phyloP scores from a whole-genome alignment of 768 basidiomycete species.

The Hebeloma cylindrosporum region DNA sequence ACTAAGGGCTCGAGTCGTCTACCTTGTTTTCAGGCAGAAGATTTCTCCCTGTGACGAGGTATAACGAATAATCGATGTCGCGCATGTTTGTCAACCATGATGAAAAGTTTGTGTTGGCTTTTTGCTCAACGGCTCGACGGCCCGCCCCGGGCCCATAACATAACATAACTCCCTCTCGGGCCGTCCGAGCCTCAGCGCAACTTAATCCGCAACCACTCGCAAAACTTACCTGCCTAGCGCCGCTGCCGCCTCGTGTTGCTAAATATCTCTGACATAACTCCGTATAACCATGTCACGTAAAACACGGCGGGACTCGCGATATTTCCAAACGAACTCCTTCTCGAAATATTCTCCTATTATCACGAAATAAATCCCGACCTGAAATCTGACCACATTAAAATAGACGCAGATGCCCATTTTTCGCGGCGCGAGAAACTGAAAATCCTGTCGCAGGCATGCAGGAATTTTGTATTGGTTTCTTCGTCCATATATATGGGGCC shows the following conservation, averaged over 20 bases:
- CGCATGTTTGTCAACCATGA: too few species aligned
- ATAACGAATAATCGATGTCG: conserved; percentile 66
- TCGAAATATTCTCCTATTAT: conserved; percentile 4
- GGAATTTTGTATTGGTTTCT: conserved; percentile 10
- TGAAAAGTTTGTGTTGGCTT: too few species aligned
- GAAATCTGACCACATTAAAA: background rate
- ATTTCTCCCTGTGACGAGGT: conserved; percentile 83
- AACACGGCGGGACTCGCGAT: background rate
- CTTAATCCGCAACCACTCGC: too few species aligned
- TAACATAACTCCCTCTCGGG: too few species aligned
- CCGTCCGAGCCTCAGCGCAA: too few species aligned
- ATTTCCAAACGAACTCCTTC: conserved; percentile 1
- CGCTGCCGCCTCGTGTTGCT: too few species aligned
- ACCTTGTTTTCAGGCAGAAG: conserved; percentile 79
- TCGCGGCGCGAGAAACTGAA: conserved; percentile 5
- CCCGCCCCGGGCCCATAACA: too few species aligned
- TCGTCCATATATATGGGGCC: conserved; percentile 11
- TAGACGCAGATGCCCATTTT: background rate
- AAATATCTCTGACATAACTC: too few species aligned
- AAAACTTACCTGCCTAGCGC: too few species aligned
- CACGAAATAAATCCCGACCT: conserved; percentile 6
- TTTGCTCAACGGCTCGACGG: too few species aligned
- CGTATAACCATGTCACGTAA: too few species aligned
- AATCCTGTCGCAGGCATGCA: conserved; percentile 12
- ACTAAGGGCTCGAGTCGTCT: conserved; percentile 13